Conservation (phyloP, 805 yeast genomes). For the Ogataea neopini region DNA sequence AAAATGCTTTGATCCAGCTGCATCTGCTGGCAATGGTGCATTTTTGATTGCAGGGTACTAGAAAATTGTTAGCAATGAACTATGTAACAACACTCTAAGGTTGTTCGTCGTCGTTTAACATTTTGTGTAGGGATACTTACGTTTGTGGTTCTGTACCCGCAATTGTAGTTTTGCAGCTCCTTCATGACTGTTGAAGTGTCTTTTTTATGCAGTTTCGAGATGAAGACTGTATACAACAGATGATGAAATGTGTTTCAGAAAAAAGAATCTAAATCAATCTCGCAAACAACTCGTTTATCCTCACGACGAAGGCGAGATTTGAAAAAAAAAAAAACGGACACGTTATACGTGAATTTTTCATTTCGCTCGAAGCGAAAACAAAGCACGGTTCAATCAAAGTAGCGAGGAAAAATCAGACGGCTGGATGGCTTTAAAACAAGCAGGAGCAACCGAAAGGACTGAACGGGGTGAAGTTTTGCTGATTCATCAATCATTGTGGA, state of each 20-base stretch:
- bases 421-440: constrained; percentile 6
- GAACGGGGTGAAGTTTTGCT: no score
- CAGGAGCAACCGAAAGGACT: constrained; percentile 3
- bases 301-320: background rate
- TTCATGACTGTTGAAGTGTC: constrained; percentile 13
- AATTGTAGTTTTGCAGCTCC: constrained; percentile 33
- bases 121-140: constrained; percentile 30
- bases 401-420: constrained; percentile 4
- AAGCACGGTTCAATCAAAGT: constrained; percentile 1
- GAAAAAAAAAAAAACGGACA: constrained; percentile 3
- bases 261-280: background rate
- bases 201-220: background rate
- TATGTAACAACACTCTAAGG: no score
- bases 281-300: background rate
- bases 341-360: constrained; percentile 3
- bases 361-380: constrained; percentile 4
- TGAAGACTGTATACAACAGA: background rate
- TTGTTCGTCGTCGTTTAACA: no score
- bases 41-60: constrained; percentile 73
- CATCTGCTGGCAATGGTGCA: constrained; percentile 89
- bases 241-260: background rate
- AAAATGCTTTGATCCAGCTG: constrained; percentile 80
- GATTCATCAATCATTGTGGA: background rate
- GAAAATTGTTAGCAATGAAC: constrained; percentile 1
- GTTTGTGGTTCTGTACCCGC: constrained; percentile 53